Evolutionary conservation across 352 stramenopile species (phyloP), one percentile per base, ranked within the genome.

Genomic region (Globisporangium parvum): DNA sequence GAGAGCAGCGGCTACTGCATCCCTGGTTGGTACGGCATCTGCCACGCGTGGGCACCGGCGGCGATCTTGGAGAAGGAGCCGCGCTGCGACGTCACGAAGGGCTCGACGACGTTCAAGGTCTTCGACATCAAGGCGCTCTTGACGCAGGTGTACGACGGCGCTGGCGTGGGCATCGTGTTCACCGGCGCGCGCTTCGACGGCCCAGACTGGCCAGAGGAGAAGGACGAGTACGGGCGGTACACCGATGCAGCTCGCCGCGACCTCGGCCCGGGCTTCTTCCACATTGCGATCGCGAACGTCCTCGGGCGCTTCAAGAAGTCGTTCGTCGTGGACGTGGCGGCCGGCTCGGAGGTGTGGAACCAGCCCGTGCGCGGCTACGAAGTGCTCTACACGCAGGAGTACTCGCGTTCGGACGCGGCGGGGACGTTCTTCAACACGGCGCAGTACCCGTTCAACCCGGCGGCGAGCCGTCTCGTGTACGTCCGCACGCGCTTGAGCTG

Each of bases 351-450:
- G 53, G 75, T 87, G 14, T 87, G 75, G 73, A 87, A 88, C 66
- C 74, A 85, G 52, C 75, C 75, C 9, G 67, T 88, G 44, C 66
- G 73, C 46, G 67, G 71, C 50, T 80, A 78, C 55, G 53, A 72
- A 37, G 56, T 81, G 21, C 21, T 58, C 28, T 49, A 68, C 56
- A 20, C 47, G 31, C 59, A 52, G 17, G 65, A 79, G 41, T 59
- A 82, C 51, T 57, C 63, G 15, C 58, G 73, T 6, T 58, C 65
- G 9, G 48, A 75, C 17, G 53, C 69, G 2, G 71, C 65, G 2
- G 64, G 76, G 35, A 53, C 68, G 39, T 77, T 66, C 47, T 85
- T 75, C 49, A 63, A 63, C 20, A 61, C 73, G 10, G 57, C 65
- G 20, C 45, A 45, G 55, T 88, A 86, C 51, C 71, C 71, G 39